Base-by-base conservation (phyloP, 1,284 basidiomycete species). In the Porogramme epimiltina region DNA sequence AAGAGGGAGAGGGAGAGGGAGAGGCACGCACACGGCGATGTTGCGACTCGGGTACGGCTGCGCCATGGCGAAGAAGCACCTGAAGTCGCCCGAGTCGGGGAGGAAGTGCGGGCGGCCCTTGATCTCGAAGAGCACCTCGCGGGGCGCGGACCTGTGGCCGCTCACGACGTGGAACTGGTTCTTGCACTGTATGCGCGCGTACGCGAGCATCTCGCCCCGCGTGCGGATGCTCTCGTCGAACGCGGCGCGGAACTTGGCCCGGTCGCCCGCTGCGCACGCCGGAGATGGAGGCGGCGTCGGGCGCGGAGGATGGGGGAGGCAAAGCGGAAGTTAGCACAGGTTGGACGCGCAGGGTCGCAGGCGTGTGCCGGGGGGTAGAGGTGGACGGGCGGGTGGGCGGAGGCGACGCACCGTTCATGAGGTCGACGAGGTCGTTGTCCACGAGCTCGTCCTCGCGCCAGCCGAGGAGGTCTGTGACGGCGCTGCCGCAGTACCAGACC, bases 21-120 rank as follows among this genome's bases (percentile, higher is more conserved):
- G 58, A 19, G 42, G 15, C 28, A 70, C 82, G 56, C 64, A 89
- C 89, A 86, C 83, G 34, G 85, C 81, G 22, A 72, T 79, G 62
- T 87, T 89, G 55, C 85, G 79, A 60, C 84, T 84, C 13, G 89
- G 87, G 66, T 87, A 89, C 2, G 89, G 88, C 61, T 84, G 84
- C n/a, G 87, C 88, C 62, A 84, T 80, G 15, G 79, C 80, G 60
- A 92, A 86, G 67, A 89, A 80, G 60, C 82, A 89, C 55, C 76
- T 77, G 51, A 75, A 75, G 25, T 63, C 60, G 53, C 46, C 54
- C 33, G 58, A 36, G 45, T 52, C 58, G n/a, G 56, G 54, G 23
- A 55, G 49, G 45, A 42, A 80, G 64, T 86, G 80, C 2, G 88
- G 80, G 56, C 81, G 77, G 2, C 88, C 89, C 52, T 82, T 82